Percentiles rank a stretch among this genome's conserved stretches.
Conservation (phyloP, 208 protist genomes). For the Leptomonas seymouri region DNA sequence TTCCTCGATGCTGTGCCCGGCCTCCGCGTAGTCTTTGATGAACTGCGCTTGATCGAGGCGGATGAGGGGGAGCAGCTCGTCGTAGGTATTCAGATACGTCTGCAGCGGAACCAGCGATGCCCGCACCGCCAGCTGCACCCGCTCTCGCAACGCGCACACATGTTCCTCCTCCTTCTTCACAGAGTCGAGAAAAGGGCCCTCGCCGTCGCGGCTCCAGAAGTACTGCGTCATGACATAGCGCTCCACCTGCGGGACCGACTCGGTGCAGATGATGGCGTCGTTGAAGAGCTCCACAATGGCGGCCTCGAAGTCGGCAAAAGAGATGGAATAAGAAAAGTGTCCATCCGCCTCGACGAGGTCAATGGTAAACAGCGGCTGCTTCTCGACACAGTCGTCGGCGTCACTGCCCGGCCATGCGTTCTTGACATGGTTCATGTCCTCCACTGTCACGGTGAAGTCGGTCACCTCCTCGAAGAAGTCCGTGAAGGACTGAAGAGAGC, state of each 20-base stretch:
- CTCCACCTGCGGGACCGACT: slow-evolving; percentile 92
- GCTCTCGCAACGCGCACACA: slow-evolving; percentile 72
- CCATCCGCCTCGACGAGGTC: slow-evolving; percentile 82
- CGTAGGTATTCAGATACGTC: slow-evolving; percentile 89
- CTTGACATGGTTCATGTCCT: slow-evolving; percentile 88
- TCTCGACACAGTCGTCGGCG: slow-evolving; percentile 92
- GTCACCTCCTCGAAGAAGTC: slow-evolving; percentile 94
- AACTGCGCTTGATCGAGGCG: slow-evolving; percentile 87
- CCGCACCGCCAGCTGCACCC: slow-evolving; percentile 63
- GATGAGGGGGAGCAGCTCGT: slow-evolving; percentile 91
- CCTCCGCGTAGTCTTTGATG: slow-evolving; percentile 81
- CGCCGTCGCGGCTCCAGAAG: slow-evolving; percentile 91
- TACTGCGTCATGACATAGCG: slow-evolving; percentile 95
- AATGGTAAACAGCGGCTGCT: slow-evolving; percentile 94
- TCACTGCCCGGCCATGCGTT: slow-evolving; percentile 93
- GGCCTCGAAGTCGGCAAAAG: slow-evolving; percentile 85
- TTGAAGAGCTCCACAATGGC: slow-evolving; percentile 90
- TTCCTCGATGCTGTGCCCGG: slow-evolving; percentile 88
- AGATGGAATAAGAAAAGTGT: slow-evolving; percentile 89
- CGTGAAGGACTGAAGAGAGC: slow-evolving; percentile 82
- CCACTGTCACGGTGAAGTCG: slow-evolving; percentile 86
- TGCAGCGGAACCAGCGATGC: slow-evolving; percentile 83
- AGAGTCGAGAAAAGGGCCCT: slow-evolving; percentile 91
- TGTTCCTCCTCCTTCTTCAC: slow-evolving; percentile 87
- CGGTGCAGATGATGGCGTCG: slow-evolving; percentile 86